phyloP scores from a whole-genome alignment of 495 filamentous ascomycete species.

The Trichoderma gamsii region DNA sequence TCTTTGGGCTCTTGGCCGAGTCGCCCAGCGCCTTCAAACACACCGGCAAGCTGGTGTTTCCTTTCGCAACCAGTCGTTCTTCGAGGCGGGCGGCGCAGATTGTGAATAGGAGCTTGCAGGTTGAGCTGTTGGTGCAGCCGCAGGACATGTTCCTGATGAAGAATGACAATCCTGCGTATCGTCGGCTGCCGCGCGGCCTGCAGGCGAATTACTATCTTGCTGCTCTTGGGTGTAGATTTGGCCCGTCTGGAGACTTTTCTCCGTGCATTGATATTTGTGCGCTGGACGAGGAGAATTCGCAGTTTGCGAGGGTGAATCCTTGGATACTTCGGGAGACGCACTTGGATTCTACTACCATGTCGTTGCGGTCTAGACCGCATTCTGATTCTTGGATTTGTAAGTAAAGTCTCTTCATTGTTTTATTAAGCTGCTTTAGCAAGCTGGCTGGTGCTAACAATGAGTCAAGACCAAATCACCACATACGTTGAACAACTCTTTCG shows the following conservation, averaged over 20 bases:
- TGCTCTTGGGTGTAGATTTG: neutral
- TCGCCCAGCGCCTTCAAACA: neutral
- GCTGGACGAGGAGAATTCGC: neutral
- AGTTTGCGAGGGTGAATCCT: neutral
- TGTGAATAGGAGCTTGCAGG: neutral
- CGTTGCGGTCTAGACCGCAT: neutral
- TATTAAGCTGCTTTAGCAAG: no score
- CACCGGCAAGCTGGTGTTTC: neutral
- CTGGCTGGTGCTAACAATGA: no score
- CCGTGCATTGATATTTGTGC: neutral
- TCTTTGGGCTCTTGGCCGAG: neutral
- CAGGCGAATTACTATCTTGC: neutral
- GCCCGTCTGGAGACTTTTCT: neutral
- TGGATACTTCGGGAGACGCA: neutral
- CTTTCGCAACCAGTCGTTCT: neutral
- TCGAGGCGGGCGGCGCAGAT: neutral
- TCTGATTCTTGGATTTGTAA: no score
- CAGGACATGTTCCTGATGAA: neutral
- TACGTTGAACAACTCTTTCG: neutral
- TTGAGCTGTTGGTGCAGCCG: neutral
- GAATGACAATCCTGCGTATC: neutral
- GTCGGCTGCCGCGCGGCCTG: neutral
- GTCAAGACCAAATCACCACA: no score
- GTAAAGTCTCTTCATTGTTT: no score
- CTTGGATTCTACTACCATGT: neutral